Percentiles rank a stretch among this genome's conserved stretches.
Conservation (phyloP, 1,139 yeast genomes). For the Hanseniaspora uvarum region DNA sequence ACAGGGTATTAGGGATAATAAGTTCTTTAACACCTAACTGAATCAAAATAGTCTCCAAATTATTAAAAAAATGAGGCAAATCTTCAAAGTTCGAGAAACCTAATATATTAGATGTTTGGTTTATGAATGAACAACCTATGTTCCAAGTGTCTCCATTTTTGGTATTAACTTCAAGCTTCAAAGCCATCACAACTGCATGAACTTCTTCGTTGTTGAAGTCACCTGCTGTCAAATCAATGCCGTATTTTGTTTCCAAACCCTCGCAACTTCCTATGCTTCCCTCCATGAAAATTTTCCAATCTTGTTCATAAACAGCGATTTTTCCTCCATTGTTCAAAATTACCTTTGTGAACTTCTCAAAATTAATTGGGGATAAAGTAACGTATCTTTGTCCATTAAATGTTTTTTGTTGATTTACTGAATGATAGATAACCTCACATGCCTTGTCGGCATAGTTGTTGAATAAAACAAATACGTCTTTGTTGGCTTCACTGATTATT, state of each 20-base stretch:
- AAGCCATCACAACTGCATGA: slow-evolving; percentile 11
- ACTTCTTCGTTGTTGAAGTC: slow-evolving; percentile 7
- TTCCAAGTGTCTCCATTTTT: slow-evolving; percentile 33
- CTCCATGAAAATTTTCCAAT: slow-evolving; percentile 47
- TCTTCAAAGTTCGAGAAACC: slow-evolving; percentile 64
- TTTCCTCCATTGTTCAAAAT: slow-evolving; percentile 64
- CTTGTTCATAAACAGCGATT: slow-evolving; percentile 58
- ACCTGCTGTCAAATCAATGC: background rate
- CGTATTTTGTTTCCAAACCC: slow-evolving; percentile 50
- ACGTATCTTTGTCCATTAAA: slow-evolving; percentile 47
- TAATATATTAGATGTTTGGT: slow-evolving; percentile 56
- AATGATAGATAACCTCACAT: slow-evolving; percentile 74
- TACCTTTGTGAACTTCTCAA: slow-evolving; percentile 52
- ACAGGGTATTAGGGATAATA: slow-evolving; percentile 40
- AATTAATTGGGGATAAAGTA: slow-evolving; percentile 67
- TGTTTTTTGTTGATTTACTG: slow-evolving; percentile 63
- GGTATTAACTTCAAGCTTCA: background rate
- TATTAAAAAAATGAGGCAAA: slow-evolving; percentile 56
- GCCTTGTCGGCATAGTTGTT: slow-evolving; percentile 69
- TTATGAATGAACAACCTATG: slow-evolving; percentile 75
- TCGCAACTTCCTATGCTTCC: slow-evolving; percentile 91
- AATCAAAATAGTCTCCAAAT: slow-evolving; percentile 71
- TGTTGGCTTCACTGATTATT: slow-evolving; percentile 56
- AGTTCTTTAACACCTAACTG: slow-evolving; percentile 87
- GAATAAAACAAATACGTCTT: slow-evolving; percentile 66